These are phyloP conservation scores for Penicillium psychrosexuale DNA, from an alignment of 2,329 filamentous ascomycete genomes.

Conservation along the genomic window DNA sequence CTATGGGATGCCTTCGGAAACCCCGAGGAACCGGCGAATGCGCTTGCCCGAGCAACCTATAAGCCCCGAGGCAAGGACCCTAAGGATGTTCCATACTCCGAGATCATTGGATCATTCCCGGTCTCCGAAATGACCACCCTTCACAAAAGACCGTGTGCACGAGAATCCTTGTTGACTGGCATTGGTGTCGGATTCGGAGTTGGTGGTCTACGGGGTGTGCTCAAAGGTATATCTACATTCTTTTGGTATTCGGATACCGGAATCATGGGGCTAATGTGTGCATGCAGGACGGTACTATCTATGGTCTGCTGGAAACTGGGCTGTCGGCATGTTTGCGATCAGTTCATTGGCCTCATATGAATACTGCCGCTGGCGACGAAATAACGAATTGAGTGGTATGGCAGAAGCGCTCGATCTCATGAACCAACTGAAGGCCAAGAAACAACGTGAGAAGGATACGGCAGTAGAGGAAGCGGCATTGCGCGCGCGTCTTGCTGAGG, in stretches of 20 bases:
- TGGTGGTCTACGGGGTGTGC: conserved; percentile 69
- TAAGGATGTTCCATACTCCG: conserved; percentile 42
- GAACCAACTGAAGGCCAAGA: conserved; percentile 67
- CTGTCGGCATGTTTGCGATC: conserved; percentile 71
- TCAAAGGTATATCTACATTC: conserved; percentile 59
- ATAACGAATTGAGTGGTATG: conserved; percentile 77
- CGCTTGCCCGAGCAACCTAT: conserved; percentile 55
- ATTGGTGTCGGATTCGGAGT: conserved; percentile 75
- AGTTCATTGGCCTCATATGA: conserved; percentile 74
- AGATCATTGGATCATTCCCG: conserved; percentile 45
- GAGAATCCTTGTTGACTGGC: conserved; percentile 77
- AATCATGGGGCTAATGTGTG: conserved; percentile 7
- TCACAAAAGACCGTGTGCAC: conserved; percentile 76
- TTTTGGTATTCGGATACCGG: background rate
- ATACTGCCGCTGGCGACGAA: conserved; percentile 73
- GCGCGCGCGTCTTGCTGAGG: conserved; percentile 32
- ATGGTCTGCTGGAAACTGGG: conserved; percentile 75
- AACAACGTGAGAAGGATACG: conserved; percentile 51
- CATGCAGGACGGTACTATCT: conserved; percentile 52
- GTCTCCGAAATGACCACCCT: conserved; percentile 58
- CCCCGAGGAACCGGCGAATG: conserved; percentile 51
- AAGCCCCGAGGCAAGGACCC: conserved; percentile 59
- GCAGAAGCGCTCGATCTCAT: conserved; percentile 80
- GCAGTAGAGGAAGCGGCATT: conserved; percentile 36
- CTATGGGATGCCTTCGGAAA: conserved; percentile 49